Base-by-base conservation (phyloP, 73 alveolate genomes). In the Uronychia binucleata region DNA sequence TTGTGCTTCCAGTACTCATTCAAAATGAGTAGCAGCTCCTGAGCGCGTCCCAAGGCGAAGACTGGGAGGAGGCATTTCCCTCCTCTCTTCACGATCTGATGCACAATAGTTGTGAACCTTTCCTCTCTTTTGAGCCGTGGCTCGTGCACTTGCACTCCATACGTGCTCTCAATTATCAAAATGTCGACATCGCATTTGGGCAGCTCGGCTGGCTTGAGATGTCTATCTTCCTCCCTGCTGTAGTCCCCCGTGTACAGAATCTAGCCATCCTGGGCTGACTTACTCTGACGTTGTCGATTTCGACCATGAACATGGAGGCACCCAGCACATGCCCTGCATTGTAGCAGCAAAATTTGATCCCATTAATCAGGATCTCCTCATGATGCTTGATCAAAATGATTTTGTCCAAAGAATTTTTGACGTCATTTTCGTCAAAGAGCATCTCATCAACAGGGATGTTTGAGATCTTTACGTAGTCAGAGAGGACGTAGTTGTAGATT, bases 271-370 rank as follows among this genome's bases (percentile, higher is more conserved):
- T 11, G 19, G 19, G 67, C 67, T 46, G 5, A 11, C 5, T 46
- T 46, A 46, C 67, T 19, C 97, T 98, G 57, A 98, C 97, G 28
- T 99, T 99, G 77, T 97, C 99, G 78, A 98, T 98, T 93, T 98
- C 99, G 78, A 98, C 95, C 89, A 98, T 80, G 93, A 98, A 98
- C 99, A 98, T 98, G 34, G 99, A 99, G 0, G 99, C 99, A 0
- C 99, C 99, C 34, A 98, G 92, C 28, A 98, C 99, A 94, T 98
- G 99, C 19, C 99, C 99, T 0, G 99, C 99, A 79, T 97, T 97
- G 87, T 95, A 98, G 86, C 99, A 98, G 35, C 98, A 89, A 78
- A 98, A 97, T 89, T 97, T 98, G 59, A 98, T 97, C 34, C 99
- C 99, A 58, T 97, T 93, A 35, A 88, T 87, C 82, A 97, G 98